Percentiles rank a stretch among this genome's conserved stretches.
Conservation (phyloP, 177 flowering plant genomes). For the Vitis hybrid region DNA sequence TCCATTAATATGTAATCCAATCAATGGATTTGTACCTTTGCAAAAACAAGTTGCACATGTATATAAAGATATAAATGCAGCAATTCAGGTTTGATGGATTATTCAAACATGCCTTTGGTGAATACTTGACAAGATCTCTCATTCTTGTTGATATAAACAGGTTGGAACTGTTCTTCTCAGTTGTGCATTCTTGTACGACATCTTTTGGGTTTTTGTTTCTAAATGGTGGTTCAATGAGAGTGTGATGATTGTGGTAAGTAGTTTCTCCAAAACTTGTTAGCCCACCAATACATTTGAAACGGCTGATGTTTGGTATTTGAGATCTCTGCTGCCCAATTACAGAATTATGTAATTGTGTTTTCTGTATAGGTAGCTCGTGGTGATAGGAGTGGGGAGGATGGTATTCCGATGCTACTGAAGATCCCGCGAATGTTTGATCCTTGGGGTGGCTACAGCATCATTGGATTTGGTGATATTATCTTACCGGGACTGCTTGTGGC, state of each 20-base stretch:
- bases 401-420: conserved; percentile 75
- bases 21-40: not conserved
- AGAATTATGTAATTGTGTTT: conserved; percentile 1
- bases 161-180: conserved; percentile 76
- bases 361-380: conserved; percentile 69
- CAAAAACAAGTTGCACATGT: not conserved
- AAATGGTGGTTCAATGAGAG: conserved; percentile 66
- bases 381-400: conserved; percentile 72
- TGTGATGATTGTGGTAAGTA: conserved; percentile 81
- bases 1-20: too few species aligned
- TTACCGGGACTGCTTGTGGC: conserved; percentile 71
- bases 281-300: not conserved
- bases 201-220: conserved; percentile 83
- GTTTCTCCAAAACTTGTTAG: not conserved
- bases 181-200: conserved; percentile 76
- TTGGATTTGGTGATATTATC: conserved; percentile 78
- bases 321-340: too few species aligned
- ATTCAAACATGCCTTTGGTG: not conserved
- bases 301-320: too few species aligned
- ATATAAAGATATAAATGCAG: not conserved
- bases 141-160: conserved; percentile 29
- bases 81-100: not conserved
- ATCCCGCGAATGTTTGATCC: conserved; percentile 79
- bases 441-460: conserved; percentile 81
- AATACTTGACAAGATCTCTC: not conserved